Base-by-base conservation (phyloP, 225 moss, liverwort and hornwort genomes). In the Polytrichum formosum region DNA sequence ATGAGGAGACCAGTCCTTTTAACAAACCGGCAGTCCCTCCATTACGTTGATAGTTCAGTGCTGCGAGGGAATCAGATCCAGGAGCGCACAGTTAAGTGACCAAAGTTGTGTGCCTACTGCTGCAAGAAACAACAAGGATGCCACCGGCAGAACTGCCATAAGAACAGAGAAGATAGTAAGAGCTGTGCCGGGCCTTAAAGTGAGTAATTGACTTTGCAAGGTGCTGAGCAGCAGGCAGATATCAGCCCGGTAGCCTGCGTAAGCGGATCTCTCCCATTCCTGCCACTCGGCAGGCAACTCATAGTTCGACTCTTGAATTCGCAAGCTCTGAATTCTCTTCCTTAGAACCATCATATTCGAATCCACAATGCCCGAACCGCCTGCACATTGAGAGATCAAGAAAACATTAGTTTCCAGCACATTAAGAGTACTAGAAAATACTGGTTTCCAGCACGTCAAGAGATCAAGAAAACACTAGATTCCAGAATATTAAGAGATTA, bases 191-290 rank as follows among this genome's bases (percentile, higher is more conserved):
- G 93, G 93, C 72, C 93, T 85, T 80, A 90, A 65, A 8, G 73
- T 84, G 29, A 96, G 80, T 59, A 96, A 66, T 55, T 81, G 88
- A 68, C 85, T 82, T 73, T 96, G 86, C 55, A 96, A 76, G 54
- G 72, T 77, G 74, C 88, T 88, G 13, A 90, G 75, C 73, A 93
- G 6, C 35, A 84, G 82, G 74, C 82, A 88, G 63, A 96, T 68
- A 62, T 93, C 91, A 1, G 91, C 90, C 55, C 91, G 86, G 66
- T 96, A 96, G 46, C 79, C 72, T 33, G 83, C 63, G 35, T 92
- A 93, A 9, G 90, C 90, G 31, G 88, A 84, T 72, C 89, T 91
- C 75, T 96, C 95, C 95, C 95, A 96, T 23, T 91, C 95, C 69
- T 90, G 82, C 95, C 95, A 96, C 18, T 90, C 90, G 1, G 88